Base-by-base conservation (phyloP, 1,284 basidiomycete genomes). In the Blastosporella zonata region DNA sequence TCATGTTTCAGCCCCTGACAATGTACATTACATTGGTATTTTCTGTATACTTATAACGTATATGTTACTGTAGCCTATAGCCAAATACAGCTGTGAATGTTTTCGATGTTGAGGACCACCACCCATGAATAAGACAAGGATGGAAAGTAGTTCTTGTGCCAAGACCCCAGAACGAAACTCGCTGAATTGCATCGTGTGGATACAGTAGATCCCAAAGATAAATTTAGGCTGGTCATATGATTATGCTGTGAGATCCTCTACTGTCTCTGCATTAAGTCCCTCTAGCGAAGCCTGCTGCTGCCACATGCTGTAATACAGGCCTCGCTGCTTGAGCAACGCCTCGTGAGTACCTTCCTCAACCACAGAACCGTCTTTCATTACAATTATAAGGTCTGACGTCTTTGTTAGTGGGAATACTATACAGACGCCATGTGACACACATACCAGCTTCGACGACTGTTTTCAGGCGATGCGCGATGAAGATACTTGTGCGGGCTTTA, bases 321-420 rank as follows among this genome's bases (percentile, higher is more conserved):
- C 92, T 15, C 79, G 78, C 9, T 68, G 67, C 34, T 71, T 77
- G 63, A 97, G 70, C 13, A 97, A 72, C 63, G 92, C 82, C 31
- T 92, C 87, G 63, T 97, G 94, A 0, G 88, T 92, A n/a, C 94
- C 94, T 65, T 95, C 82, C 63, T 97, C 94, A 12, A 85, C 84
- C 2, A 97, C 90, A 47, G 78, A 68, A 0, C 94, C 94, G 17
- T 93, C 88, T 61, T 81, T 84, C 37, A 97, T 77, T 8, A 97
- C 93, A 44, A 97, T 89, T 64, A 97, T 96, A 12, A 93, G 67
- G 62, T 97, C 93, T 84, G 62, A 17, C 28, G 28, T 2, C 20
- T 6, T 13, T 18, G 2, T 33, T 23, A 34, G 21, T 46, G 28
- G 47, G 38, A 7, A n/a, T 22, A 28, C 18, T 13, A 35, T 6